These are phyloP conservation scores for Penicillium sp. DNA, from an alignment of 2,329 filamentous ascomycete genomes.

Conservation along the genomic window DNA sequence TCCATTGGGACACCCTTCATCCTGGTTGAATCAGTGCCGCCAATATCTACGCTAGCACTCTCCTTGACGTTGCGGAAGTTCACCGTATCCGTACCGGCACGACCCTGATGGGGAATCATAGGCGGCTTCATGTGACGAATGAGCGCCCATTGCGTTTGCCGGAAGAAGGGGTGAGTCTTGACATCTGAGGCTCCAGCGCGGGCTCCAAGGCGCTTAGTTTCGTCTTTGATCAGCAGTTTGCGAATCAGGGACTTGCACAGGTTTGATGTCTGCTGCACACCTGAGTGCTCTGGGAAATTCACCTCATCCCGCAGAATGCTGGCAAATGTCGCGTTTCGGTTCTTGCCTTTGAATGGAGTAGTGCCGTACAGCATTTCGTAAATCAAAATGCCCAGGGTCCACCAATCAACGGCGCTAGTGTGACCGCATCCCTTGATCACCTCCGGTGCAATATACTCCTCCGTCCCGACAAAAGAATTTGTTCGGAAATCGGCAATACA, in stretches of 20 bases:
- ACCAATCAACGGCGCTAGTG: constrained; percentile 98
- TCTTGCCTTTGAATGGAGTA: constrained; percentile 99
- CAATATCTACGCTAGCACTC: constrained; percentile 81
- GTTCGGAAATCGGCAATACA: constrained; percentile 98
- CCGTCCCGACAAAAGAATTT: constrained; percentile 96
- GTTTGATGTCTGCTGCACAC: constrained; percentile 81
- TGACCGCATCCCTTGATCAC: constrained; percentile 98
- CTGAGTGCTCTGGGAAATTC: constrained; percentile 86
- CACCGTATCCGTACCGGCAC: constrained; percentile 78
- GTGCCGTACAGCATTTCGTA: constrained; percentile 99
- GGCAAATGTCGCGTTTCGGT: constrained; percentile 94
- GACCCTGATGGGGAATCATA: constrained; percentile 87
- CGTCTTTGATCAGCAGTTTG: constrained; percentile 96
- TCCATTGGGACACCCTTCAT: constrained; percentile 81
- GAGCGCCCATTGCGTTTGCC: constrained; percentile 91
- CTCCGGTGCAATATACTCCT: constrained; percentile 98
- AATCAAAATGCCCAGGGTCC: constrained; percentile 94
- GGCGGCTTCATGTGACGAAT: constrained; percentile 97
- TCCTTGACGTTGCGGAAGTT: constrained; percentile 99
- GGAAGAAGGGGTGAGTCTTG: constrained; percentile 94
- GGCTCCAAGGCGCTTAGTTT: constrained; percentile 87
- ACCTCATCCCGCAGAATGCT: constrained; percentile 96
- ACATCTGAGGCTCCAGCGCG: constrained; percentile 95
- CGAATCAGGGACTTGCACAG: constrained; percentile 95
- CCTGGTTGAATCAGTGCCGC: constrained; percentile 43